These are phyloP conservation scores for Ulota crispa DNA, from an alignment of 225 moss, liverwort and hornwort genomes.

Conservation along the genomic window DNA sequence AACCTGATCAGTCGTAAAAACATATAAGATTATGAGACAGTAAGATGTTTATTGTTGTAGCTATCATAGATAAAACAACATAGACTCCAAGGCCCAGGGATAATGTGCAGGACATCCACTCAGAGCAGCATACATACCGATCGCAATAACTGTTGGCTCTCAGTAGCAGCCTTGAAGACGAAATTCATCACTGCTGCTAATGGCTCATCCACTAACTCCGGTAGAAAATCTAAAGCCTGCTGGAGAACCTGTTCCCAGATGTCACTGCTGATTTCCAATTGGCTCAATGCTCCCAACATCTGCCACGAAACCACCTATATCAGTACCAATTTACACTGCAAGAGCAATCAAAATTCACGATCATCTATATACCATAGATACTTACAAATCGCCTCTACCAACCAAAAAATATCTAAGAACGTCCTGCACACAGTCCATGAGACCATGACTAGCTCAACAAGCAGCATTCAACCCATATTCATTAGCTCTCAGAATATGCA, in stretches of 20 bases:
- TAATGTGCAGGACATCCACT: background rate
- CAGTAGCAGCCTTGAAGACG: constrained; percentile 95
- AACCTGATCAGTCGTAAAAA: constrained; percentile 57
- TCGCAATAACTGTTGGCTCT: constrained; percentile 86
- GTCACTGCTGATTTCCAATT: constrained; percentile 93
- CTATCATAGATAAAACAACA: background rate
- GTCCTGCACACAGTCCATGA: background rate
- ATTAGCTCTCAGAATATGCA: background rate
- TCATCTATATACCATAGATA: background rate
- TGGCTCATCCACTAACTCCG: constrained; percentile 94
- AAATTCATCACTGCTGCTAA: constrained; percentile 94
- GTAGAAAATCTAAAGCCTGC: constrained; percentile 86
- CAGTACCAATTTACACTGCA: background rate
- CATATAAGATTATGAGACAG: background rate
- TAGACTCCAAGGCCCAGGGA: background rate
- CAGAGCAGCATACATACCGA: constrained; percentile 54
- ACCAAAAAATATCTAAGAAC: background rate
- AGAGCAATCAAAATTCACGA: background rate
- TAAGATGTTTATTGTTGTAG: background rate
- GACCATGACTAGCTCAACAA: background rate
- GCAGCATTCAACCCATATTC: background rate
- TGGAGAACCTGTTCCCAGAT: constrained; percentile 98
- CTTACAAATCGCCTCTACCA: background rate
- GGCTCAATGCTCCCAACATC: constrained; percentile 99
- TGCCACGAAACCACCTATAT: constrained; percentile 32